Conservation (phyloP, 805 yeast species). For the Sporopachydermia lactativora region DNA sequence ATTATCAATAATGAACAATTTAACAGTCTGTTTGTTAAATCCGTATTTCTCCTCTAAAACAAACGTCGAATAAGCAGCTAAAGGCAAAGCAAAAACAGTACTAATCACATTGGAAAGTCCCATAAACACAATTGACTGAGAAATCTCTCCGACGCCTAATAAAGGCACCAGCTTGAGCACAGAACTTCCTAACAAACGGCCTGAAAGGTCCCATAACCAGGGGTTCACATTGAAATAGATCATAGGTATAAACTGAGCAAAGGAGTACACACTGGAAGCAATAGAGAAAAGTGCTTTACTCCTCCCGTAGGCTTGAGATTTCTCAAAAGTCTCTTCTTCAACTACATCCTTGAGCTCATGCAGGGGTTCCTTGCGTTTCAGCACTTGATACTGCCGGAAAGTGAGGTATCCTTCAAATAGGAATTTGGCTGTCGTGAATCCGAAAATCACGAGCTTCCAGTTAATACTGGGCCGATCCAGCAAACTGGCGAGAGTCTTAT, state of each 20-base stretch:
- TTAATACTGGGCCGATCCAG: slow-evolving; percentile 57
- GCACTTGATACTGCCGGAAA: slow-evolving; percentile 62
- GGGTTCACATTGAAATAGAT: slow-evolving; percentile 55
- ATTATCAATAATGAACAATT: slow-evolving; percentile 60
- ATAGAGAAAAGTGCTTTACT: slow-evolving; percentile 66
- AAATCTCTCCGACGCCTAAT: slow-evolving; percentile 36
- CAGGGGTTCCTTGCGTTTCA: slow-evolving; percentile 49
- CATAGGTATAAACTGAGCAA: slow-evolving; percentile 41
- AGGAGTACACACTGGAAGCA: slow-evolving; percentile 33
- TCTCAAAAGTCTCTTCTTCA: slow-evolving; percentile 55
- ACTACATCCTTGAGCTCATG: slow-evolving; percentile 51
- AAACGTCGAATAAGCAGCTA: slow-evolving; percentile 64
- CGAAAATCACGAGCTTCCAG: slow-evolving; percentile 68
- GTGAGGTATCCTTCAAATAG: slow-evolving; percentile 61
- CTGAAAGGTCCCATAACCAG: slow-evolving; percentile 39
- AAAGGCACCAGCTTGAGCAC: slow-evolving; percentile 6
- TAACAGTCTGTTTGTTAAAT: slow-evolving; percentile 71
- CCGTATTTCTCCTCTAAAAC: slow-evolving; percentile 88
- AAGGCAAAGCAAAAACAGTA: slow-evolving; percentile 47
- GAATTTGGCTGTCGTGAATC: slow-evolving; percentile 63
- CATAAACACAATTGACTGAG: slow-evolving; percentile 59
- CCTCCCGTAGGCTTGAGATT: slow-evolving; percentile 64
- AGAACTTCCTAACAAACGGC: slow-evolving; percentile 19
- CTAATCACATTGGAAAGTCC: slow-evolving; percentile 35
- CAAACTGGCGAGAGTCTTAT: slow-evolving; percentile 28